Evolutionary conservation across 169 alveolate genomes (phyloP).

Genomic region (Eimeria acervulina): DNA sequence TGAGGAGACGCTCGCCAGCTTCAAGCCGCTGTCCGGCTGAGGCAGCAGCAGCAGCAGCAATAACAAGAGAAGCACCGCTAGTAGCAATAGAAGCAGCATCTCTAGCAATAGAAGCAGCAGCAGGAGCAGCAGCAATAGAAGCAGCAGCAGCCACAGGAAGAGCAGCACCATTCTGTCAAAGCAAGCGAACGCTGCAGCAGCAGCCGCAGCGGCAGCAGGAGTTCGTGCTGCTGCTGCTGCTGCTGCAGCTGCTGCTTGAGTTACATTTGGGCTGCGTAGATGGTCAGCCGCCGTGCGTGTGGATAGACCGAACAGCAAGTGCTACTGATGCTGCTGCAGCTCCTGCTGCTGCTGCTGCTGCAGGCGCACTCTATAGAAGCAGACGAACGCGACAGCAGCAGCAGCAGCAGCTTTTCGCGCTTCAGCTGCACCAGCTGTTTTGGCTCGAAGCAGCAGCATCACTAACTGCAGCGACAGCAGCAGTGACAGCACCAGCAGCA

Average conservation of each 20-base stretch:
- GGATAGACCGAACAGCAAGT: background rate
- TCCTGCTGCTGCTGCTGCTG: background rate
- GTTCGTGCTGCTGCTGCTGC: too few relatives aligned
- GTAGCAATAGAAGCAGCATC: too few relatives aligned
- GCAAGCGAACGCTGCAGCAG: too few relatives aligned
- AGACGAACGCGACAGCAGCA: background rate
- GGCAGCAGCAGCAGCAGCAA: too few relatives aligned
- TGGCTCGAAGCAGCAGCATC: too few relatives aligned
- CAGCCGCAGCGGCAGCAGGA: too few relatives aligned
- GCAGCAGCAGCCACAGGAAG: background rate
- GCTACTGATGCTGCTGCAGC: too few relatives aligned
- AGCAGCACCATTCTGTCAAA: background rate
- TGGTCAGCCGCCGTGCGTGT: background rate
- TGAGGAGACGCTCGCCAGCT: conserved; percentile 3
- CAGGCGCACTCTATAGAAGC: background rate
- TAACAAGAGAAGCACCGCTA: too few relatives aligned
- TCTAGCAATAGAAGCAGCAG: background rate
- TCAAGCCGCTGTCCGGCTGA: background rate
- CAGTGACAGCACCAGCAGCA: too few relatives aligned
- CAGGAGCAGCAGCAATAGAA: background rate
- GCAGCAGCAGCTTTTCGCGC: background rate
- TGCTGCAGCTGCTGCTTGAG: too few relatives aligned
- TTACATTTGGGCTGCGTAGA: background rate
- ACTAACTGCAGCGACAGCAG: too few relatives aligned
- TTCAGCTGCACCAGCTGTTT: background rate